Evolutionary conservation across 2,329 filamentous ascomycete genomes (phyloP).

Genomic region (Kalmusia sp.): DNA sequence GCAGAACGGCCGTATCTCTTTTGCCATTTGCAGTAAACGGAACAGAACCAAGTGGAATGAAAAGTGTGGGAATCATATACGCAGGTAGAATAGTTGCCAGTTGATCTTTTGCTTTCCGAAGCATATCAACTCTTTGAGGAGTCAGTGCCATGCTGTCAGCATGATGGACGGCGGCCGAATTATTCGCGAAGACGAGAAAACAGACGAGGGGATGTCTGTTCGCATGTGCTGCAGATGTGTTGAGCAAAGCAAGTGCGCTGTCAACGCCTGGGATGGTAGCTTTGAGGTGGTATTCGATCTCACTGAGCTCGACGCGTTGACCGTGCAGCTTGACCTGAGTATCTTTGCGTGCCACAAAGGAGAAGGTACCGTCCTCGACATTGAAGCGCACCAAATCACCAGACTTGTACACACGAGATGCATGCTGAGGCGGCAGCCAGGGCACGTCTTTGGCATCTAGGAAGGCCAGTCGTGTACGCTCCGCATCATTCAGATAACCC

Average conservation of each 20-base stretch:
- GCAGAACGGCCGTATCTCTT: neutral
- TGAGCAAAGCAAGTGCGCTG: neutral
- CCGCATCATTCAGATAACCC: slow-evolving; percentile 15
- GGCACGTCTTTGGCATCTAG: neutral
- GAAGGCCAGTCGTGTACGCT: slow-evolving; percentile 17
- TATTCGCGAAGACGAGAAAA: neutral
- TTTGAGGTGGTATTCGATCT: slow-evolving; percentile 25
- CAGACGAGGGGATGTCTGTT: neutral
- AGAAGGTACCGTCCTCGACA: neutral
- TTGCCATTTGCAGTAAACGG: neutral
- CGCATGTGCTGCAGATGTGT: neutral
- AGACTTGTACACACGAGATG: slow-evolving; percentile 2
- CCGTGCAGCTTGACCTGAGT: slow-evolving; percentile 21
- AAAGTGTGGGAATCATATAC: slow-evolving; percentile 2
- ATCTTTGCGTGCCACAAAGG: slow-evolving; percentile 6
- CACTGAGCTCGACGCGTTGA: slow-evolving; percentile 19
- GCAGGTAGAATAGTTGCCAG: neutral
- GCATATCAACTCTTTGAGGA: neutral
- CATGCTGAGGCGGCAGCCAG: neutral
- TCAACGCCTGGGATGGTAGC: neutral
- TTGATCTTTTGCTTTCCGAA: neutral
- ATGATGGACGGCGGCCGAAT: neutral
- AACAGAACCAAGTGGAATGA: neutral
- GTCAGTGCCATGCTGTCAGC: neutral
- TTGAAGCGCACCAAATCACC: slow-evolving; percentile 6